Evolutionary conservation across 83 land plant genomes (phyloP).

Genomic region (Picea abies): DNA sequence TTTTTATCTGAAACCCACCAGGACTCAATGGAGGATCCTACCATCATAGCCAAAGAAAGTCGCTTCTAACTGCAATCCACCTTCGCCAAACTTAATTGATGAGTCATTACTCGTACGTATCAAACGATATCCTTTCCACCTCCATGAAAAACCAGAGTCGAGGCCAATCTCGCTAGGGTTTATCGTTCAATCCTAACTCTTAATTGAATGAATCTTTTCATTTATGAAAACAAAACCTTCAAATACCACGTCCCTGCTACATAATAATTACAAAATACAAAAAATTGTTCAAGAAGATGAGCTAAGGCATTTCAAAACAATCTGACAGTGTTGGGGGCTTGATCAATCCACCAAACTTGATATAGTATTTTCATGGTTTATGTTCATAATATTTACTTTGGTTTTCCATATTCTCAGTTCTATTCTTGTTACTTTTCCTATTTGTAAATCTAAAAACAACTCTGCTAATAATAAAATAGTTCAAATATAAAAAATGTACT

Average conservation of each 20-base stretch:
- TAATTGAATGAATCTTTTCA: no score
- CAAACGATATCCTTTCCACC: no score
- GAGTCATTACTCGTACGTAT: no score
- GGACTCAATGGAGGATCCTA: no score
- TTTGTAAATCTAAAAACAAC: slow-evolving; percentile 40
- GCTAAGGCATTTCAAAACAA: slow-evolving; percentile 66
- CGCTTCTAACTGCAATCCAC: no score
- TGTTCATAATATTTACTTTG: slow-evolving; percentile 64
- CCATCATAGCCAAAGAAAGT: no score
- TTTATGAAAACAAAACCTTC: no score
- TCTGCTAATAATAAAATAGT: slow-evolving; percentile 68
- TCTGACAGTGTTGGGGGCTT: slow-evolving; percentile 77
- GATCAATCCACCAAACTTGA: slow-evolving; percentile 61
- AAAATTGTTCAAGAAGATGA: slow-evolving; percentile 46
- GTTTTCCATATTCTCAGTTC: slow-evolving; percentile 60
- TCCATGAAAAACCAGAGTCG: no score
- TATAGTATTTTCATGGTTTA: slow-evolving; percentile 57
- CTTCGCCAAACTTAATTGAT: no score
- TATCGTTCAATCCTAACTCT: no score
- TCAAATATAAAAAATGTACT: slow-evolving; percentile 18
- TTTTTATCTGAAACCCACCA: no score
- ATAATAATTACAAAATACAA: slow-evolving; percentile 2
- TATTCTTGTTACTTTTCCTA: slow-evolving; percentile 52
- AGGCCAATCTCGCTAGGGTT: no score
- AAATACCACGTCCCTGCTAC: background rate